Percentiles rank a stretch among this genome's conserved stretches.
These are phyloP conservation scores for Ogataea dorogensis DNA, from an alignment of 805 yeast species.

Conservation along the genomic window DNA sequence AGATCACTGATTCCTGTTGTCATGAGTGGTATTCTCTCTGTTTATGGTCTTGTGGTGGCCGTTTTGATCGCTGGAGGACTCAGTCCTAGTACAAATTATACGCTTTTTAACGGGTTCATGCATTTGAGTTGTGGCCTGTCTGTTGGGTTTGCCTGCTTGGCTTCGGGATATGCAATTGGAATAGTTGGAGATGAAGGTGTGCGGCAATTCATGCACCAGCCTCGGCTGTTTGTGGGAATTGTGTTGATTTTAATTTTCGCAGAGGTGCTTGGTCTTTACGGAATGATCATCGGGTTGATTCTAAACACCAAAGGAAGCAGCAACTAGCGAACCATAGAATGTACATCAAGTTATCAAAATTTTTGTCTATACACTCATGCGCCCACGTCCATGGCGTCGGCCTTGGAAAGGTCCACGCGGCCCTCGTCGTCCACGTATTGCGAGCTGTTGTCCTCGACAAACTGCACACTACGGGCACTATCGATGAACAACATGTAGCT, in stretches of 20 bases:
- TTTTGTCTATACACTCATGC: slow-evolving; percentile 17
- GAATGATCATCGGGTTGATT: slow-evolving; percentile 92
- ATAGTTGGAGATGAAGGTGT: slow-evolving; percentile 99
- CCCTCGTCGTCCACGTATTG: slow-evolving; percentile 82
- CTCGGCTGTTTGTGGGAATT: slow-evolving; percentile 97
- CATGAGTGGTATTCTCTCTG: slow-evolving; percentile 96
- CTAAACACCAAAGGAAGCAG: slow-evolving; percentile 86
- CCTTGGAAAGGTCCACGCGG: slow-evolving; percentile 53
- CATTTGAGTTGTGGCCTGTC: slow-evolving; percentile 94
- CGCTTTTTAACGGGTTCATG: slow-evolving; percentile 95
- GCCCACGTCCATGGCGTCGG: slow-evolving; percentile 37
- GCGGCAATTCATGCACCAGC: slow-evolving; percentile 96
- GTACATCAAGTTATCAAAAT: no score
- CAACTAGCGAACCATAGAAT: no score
- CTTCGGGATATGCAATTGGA: slow-evolving; percentile 98
- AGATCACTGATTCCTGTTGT: slow-evolving; percentile 94
- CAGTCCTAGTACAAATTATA: slow-evolving; percentile 73
- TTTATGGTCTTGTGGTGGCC: slow-evolving; percentile 94
- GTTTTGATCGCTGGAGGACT: slow-evolving; percentile 92
- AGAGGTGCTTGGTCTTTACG: slow-evolving; percentile 95
- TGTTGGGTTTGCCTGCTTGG: slow-evolving; percentile 94
- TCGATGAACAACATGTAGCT: slow-evolving; percentile 82
- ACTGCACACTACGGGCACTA: slow-evolving; percentile 73
- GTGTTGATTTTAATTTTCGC: slow-evolving; percentile 97
- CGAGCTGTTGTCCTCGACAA: slow-evolving; percentile 48